Base-by-base conservation (phyloP, 257 asterid species). In the Datura wrightii region DNA sequence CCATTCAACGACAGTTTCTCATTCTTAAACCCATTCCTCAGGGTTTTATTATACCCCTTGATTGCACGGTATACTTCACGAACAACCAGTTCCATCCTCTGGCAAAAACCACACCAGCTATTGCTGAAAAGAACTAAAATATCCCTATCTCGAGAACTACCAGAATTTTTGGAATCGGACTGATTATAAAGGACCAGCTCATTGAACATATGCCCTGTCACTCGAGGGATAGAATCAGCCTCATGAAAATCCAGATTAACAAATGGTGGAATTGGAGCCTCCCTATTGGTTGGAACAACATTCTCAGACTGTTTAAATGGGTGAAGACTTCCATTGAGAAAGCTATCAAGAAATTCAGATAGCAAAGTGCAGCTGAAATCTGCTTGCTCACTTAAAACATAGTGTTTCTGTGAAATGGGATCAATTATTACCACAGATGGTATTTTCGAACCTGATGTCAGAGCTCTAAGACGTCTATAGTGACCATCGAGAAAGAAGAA, bases 51-150 rank as follows among this genome's bases (percentile, higher is more conserved):
- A 88, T 90, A 92, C 48, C 89, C 90, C 85, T 90, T 90, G 86
- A 93, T 89, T 78, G 96, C 94, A 82, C 93, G 93, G 86, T 90
- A 89, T 79, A 92, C 97, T 93, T 96, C 99, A 85, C 98, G 99
- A 85, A 96, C 97, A 85, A 94, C 91, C 85, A 93, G 88, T 91
- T 96, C 98, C 97, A 92, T 93, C 91, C 98, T 92, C 89, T 92
- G 98, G 90, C 99, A 96, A 92, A 96, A 94, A 39, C 98, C 98
- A 90, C 99, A 96, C 98, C 98, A 96, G 89, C 85, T 89, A 79
- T 89, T 92, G 90, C 93, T 93, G 76, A 96, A 94, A 85, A 96
- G 97, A 87, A 96, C 97, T 87, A 96, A 85, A 65, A 91, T 92
- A 85, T 93, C 90, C 85, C 89, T 89, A 87, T 89, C 89, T 91